Evolutionary conservation across 495 filamentous ascomycete genomes (phyloP).

Genomic region (Corynascus novoguineensis): DNA sequence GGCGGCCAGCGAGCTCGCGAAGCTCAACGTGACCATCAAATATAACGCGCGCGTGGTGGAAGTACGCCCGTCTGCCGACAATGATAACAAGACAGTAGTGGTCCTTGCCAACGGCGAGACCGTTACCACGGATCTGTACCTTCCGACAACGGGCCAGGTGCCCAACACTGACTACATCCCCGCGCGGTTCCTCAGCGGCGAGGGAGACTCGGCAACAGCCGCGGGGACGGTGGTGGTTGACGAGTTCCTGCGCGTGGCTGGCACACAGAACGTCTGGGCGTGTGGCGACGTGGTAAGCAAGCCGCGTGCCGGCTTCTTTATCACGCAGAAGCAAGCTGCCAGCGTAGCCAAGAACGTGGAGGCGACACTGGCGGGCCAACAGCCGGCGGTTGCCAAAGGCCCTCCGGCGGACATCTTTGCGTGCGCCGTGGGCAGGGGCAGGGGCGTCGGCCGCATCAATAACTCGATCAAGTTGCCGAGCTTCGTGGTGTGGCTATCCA

Average conservation of each 20-base stretch:
- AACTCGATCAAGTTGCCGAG: conserved; percentile 36
- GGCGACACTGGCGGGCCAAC: conserved; percentile 31
- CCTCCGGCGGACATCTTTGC: conserved; percentile 40
- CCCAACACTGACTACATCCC: conserved; percentile 60
- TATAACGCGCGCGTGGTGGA: conserved; percentile 34
- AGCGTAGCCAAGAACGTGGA: conserved; percentile 43
- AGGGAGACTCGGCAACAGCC: conserved; percentile 44
- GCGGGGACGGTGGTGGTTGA: conserved; percentile 53
- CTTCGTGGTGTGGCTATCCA: conserved; percentile 37
- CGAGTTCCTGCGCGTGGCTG: conserved; percentile 47
- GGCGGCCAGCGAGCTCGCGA: conserved; percentile 41
- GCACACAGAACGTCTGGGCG: conserved; percentile 45
- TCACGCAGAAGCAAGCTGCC: conserved; percentile 45
- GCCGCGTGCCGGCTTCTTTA: conserved; percentile 42
- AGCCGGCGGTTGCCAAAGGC: conserved; percentile 34
- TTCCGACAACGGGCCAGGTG: conserved; percentile 54
- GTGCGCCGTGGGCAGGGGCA: conserved; percentile 34
- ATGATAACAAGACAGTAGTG: conserved; percentile 34
- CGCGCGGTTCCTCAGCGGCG: conserved; percentile 36
- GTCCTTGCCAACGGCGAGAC: conserved; percentile 36
- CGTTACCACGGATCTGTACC: conserved; percentile 52
- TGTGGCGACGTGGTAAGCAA: conserved; percentile 48
- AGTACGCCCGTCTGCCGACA: not conserved
- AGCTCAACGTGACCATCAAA: conserved; percentile 47
- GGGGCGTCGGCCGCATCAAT: conserved; percentile 38